Conservation (phyloP, 2,329 filamentous ascomycete species). For the Colletotrichum eleusines region DNA sequence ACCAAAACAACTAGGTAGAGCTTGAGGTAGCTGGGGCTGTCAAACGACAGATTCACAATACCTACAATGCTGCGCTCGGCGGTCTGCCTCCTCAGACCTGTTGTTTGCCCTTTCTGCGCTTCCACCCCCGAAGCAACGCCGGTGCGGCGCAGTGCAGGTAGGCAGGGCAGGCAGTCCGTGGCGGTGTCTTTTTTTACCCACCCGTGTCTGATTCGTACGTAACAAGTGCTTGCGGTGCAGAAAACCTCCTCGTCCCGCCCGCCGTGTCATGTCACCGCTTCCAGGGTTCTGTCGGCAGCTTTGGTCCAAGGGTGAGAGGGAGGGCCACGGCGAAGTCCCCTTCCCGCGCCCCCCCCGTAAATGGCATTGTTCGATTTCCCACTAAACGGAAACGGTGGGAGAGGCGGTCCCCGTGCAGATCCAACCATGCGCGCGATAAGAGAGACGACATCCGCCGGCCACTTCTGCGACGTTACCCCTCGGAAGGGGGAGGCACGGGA, state of each 20-base stretch:
- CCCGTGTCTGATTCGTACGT: neutral
- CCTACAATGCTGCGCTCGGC: slow-evolving; percentile 19
- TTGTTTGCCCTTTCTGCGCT: slow-evolving; percentile 2
- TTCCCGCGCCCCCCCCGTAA: neutral
- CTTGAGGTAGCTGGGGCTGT: slow-evolving; percentile 22
- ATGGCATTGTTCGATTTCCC: slow-evolving; percentile 22
- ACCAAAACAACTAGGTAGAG: no score
- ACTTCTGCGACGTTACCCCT: slow-evolving; percentile 27
- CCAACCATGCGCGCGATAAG: neutral
- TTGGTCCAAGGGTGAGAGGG: neutral
- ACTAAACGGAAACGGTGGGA: slow-evolving; percentile 5
- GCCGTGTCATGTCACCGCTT: neutral
- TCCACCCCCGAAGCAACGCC: slow-evolving; percentile 10
- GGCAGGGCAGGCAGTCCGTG: slow-evolving; percentile 16
- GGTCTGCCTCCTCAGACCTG: neutral
- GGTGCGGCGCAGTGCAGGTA: slow-evolving; percentile 1
- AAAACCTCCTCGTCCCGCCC: neutral
- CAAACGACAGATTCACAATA: no score
- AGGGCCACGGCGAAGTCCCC: no score
- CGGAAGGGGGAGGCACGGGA: neutral
- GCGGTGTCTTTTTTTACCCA: neutral
- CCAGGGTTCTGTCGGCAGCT: neutral
- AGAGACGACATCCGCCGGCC: neutral
- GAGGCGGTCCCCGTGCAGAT: slow-evolving; percentile 1
- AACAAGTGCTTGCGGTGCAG: no score